Base-by-base conservation (phyloP, 1,284 basidiomycete genomes). In the Anthracocystis setariae region DNA sequence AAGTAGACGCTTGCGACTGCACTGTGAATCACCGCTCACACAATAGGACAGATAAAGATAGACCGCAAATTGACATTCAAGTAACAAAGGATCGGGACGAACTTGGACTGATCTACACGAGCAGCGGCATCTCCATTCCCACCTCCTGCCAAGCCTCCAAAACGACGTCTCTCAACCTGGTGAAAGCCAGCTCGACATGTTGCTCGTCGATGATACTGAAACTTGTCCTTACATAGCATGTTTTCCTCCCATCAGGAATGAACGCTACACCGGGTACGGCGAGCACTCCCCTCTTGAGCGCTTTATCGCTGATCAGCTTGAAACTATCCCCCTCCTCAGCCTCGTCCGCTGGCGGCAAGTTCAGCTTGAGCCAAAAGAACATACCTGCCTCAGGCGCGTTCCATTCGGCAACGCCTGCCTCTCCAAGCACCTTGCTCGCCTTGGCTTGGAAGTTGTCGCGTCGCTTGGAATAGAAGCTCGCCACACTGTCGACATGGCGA, bases 281-380 rank as follows among this genome's bases (percentile, higher is more conserved):
- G 20, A 98, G 87, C 3, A 98, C 91, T 21, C 92, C 92, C 49
- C 88, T 88, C 56, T 89, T 88, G 48, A 91, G 86, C 2, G 93
- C 93, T 73, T 90, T 90, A 15, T 88, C 90, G 52, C 87, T 86
- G 76, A 97, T 92, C 46, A 96, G 79, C n/a, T 86, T 84, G 74
- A 88, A 88, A 3, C 91, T 92, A 83, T 97, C 93, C 17, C 87
- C 88, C 46, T 80, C 77, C 54, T 65, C 66, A 2, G 51, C 60
- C 8, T 25, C 38, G 3, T 44, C 67, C 0, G 62, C 53, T 10
- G 73, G 64, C 1, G 80, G 80, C 47, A 82, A 64, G 48, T 80
- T 79, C 56, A 82, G 64, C 55, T 77, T 77, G 40, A 82, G 46
- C 80, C 78, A 82, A 27, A 84, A 69, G 62, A 84, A 84, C 84